phyloP scores from a whole-genome alignment of 257 asterid species.

The Nicotiana sylvestris region DNA sequence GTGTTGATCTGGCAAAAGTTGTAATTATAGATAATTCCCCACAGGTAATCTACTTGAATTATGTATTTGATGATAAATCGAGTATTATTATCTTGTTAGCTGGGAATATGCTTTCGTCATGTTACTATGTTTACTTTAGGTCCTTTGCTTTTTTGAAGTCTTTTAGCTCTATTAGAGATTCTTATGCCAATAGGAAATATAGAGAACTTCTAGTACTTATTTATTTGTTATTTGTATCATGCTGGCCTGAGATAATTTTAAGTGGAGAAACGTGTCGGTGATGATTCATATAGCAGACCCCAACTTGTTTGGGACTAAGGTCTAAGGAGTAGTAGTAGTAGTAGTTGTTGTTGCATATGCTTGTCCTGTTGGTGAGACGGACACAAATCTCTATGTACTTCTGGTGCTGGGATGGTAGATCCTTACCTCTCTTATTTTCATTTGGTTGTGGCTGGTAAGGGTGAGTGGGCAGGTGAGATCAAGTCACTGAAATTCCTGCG shows the following conservation, averaged over 20 bases:
- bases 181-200: background rate
- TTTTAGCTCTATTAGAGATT: background rate
- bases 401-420: background rate
- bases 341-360: background rate
- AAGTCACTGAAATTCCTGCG: background rate
- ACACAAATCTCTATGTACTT: background rate
- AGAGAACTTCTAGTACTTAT: background rate
- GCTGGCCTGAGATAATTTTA: background rate
- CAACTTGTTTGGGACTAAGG: background rate
- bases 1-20: slow-evolving; percentile 88
- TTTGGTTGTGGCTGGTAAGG: background rate
- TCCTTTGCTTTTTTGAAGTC: background rate
- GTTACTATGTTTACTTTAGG: background rate
- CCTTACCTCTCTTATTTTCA: background rate
- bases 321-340: background rate
- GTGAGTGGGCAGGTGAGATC: background rate
- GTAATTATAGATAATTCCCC: slow-evolving; percentile 90
- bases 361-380: background rate
- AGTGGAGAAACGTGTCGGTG: background rate
- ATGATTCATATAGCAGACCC: background rate
- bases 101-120: background rate
- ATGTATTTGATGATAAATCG: background rate
- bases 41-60: slow-evolving; percentile 51
- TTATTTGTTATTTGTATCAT: background rate
- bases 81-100: background rate